phyloP scores from a whole-genome alignment of 140 eudicot species.

The Flaveria floridana region DNA sequence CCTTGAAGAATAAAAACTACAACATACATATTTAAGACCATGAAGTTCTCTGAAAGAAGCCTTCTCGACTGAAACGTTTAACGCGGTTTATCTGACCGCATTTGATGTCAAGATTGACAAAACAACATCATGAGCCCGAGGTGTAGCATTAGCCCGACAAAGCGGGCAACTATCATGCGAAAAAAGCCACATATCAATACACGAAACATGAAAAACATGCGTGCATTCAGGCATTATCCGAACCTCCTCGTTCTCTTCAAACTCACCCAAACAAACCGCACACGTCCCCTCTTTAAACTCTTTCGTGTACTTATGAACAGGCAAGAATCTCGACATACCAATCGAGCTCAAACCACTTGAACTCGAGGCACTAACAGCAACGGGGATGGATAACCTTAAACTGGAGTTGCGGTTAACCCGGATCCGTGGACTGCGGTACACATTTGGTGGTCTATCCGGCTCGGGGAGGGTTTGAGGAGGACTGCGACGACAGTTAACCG shows the following conservation, averaged over 20 bases:
- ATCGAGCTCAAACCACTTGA: not conserved
- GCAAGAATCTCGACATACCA: slow-evolving; percentile 27
- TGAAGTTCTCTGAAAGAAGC: not conserved
- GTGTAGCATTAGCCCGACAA: slow-evolving; percentile 50
- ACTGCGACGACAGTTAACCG: slow-evolving; percentile 30
- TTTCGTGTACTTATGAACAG: slow-evolving; percentile 37
- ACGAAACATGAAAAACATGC: slow-evolving; percentile 54
- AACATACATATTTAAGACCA: not conserved
- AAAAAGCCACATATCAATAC: slow-evolving; percentile 66
- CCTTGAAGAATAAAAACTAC: slow-evolving; percentile 13
- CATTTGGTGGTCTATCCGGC: slow-evolving; percentile 28
- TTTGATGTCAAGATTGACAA: slow-evolving; percentile 37
- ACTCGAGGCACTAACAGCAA: slow-evolving; percentile 13
- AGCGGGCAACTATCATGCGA: slow-evolving; percentile 59
- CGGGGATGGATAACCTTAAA: slow-evolving; percentile 24
- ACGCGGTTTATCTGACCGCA: slow-evolving; percentile 2
- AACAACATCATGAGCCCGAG: slow-evolving; percentile 34
- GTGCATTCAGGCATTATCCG: slow-evolving; percentile 56
- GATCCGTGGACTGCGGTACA: slow-evolving; percentile 20
- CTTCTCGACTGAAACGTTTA: slow-evolving; percentile 6
- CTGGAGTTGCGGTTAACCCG: slow-evolving; percentile 20
- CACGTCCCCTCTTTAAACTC: slow-evolving; percentile 49
- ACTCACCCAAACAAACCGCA: slow-evolving; percentile 59
- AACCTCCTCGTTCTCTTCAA: slow-evolving; percentile 50
- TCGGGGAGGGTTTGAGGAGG: slow-evolving; percentile 13